These are phyloP conservation scores for Ilex aquifolium DNA, from an alignment of 257 asterid species.

Conservation along the genomic window DNA sequence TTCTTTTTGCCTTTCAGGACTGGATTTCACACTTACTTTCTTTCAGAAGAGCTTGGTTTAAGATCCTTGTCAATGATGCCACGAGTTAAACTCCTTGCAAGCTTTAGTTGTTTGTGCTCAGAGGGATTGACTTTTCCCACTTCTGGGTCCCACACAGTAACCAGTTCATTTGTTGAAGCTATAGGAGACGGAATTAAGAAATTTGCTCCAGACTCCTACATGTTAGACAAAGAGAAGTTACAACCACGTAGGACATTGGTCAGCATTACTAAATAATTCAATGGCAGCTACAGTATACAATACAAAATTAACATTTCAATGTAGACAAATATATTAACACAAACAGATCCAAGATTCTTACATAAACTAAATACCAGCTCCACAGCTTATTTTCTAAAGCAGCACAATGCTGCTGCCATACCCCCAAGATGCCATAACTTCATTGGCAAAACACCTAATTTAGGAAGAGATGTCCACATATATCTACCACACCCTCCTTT, in stretches of 20 bases:
- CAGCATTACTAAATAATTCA: neutral
- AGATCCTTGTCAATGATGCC: conserved; percentile 97
- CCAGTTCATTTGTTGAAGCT: conserved; percentile 90
- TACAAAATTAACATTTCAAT: neutral
- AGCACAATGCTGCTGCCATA: too few species aligned
- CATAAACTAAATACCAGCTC: neutral
- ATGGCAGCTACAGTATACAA: neutral
- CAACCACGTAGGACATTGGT: neutral
- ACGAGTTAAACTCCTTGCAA: conserved; percentile 95
- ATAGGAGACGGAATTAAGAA: conserved; percentile 86
- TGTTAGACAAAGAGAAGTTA: conserved; percentile 16
- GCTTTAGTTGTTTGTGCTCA: conserved; percentile 97
- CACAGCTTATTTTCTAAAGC: too few species aligned
- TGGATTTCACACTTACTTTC: conserved; percentile 55
- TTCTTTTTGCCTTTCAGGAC: neutral
- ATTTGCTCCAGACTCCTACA: conserved; percentile 93
- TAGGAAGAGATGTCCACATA: too few species aligned
- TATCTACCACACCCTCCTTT: too few species aligned
- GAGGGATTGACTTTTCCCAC: conserved; percentile 93
- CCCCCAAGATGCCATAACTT: too few species aligned
- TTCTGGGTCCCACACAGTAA: conserved; percentile 94
- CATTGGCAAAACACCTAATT: too few species aligned
- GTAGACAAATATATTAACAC: neutral
- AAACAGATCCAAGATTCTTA: neutral
- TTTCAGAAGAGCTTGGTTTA: conserved; percentile 80